A percentile compares a stretch with the other conserved stretches of the same genome.
Conservation (phyloP, 169 alveolate genomes). For the Eimeria praecox region DNA sequence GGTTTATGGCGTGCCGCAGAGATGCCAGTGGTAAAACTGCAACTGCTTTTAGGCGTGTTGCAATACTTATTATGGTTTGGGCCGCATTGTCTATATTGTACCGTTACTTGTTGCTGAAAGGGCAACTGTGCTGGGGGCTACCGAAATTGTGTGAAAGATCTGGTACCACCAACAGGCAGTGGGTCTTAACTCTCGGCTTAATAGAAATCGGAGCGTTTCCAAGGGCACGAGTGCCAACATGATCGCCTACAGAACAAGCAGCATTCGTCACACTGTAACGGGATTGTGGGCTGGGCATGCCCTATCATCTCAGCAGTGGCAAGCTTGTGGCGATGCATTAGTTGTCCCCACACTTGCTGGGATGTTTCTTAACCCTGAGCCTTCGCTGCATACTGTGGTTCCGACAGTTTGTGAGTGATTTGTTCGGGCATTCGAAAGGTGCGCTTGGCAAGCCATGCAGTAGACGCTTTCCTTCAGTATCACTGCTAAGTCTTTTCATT, state of each 20-base stretch:
- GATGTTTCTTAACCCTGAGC: not conserved
- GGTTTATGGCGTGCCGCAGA: not conserved
- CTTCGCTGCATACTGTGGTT: not conserved
- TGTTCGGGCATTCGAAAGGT: not conserved
- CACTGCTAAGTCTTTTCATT: not conserved
- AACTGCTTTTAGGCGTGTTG: not conserved
- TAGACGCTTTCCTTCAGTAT: not conserved
- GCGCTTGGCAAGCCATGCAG: not conserved
- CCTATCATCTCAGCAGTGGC: not conserved
- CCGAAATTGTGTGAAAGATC: not conserved
- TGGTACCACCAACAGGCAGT: not conserved
- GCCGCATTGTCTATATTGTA: not conserved
- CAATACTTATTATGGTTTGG: not conserved
- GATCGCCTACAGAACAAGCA: not conserved
- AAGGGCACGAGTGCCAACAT: not conserved
- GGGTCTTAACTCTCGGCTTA: not conserved
- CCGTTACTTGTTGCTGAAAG: not conserved
- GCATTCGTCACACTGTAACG: not conserved
- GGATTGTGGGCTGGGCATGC: not conserved
- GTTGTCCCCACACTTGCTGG: no score
- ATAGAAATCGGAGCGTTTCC: not conserved
- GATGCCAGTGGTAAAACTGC: not conserved
- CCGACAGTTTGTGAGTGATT: slow-evolving; percentile 13
- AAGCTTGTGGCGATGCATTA: not conserved
- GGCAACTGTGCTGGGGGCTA: not conserved